A percentile compares a stretch with the other conserved stretches of the same genome.
phyloP scores from a whole-genome alignment of 305 asterid genomes.

The Euphrasia arctica region DNA sequence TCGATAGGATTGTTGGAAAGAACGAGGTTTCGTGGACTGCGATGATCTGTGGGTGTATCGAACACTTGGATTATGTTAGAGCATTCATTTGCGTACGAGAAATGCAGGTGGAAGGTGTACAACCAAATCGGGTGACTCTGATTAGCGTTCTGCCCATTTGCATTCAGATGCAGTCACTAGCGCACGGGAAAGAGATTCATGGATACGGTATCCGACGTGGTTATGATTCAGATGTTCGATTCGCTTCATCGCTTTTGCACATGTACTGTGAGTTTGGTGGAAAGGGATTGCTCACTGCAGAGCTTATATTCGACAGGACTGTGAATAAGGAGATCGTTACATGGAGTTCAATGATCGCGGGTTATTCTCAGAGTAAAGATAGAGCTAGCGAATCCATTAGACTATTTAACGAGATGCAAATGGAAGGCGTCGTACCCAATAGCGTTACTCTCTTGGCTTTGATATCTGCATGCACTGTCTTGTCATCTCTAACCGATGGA shows the following conservation, averaged over 20 bases:
- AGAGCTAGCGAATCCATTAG: constrained; percentile 46
- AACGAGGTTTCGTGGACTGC: constrained; percentile 81
- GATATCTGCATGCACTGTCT: constrained; percentile 48
- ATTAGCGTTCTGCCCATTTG: constrained; percentile 54
- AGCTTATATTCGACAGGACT: constrained; percentile 46
- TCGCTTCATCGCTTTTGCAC: constrained; percentile 49
- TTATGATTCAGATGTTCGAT: constrained; percentile 42
- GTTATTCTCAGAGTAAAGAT: constrained; percentile 41
- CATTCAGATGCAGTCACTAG: constrained; percentile 31
- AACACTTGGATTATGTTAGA: constrained; percentile 26
- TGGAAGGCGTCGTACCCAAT: constrained; percentile 49
- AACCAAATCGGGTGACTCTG: constrained; percentile 61
- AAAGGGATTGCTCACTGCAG: constrained; percentile 30
- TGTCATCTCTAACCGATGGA: constrained; percentile 40
- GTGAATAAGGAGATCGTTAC: constrained; percentile 47
- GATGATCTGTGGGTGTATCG: constrained; percentile 57
- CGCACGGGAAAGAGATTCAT: constrained; percentile 53
- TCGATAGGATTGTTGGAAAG: constrained; percentile 45
- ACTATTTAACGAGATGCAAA: constrained; percentile 53
- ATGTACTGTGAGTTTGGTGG: constrained; percentile 47
- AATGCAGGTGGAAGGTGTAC: constrained; percentile 46
- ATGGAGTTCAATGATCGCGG: constrained; percentile 69
- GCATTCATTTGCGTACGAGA: constrained; percentile 42
- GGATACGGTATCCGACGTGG: constrained; percentile 53
- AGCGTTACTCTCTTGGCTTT: constrained; percentile 53